phyloP scores from a whole-genome alignment of 257 asterid genomes.

The Paulownia fortunei region DNA sequence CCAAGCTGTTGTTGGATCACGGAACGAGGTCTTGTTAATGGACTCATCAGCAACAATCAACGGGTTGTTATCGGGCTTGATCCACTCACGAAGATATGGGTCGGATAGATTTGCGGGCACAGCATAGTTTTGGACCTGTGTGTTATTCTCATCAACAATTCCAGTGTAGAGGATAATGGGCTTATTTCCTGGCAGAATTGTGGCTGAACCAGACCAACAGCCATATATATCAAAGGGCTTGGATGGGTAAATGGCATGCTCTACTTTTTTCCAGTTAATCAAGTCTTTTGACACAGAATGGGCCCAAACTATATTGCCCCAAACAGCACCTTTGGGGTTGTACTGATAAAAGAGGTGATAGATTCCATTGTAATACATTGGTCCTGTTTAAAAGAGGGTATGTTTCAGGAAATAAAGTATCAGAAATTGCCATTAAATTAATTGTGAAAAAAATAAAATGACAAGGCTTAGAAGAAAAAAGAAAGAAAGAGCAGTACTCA shows the following conservation, averaged over 20 bases:
- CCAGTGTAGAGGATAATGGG: constrained; percentile 84
- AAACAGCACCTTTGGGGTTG: constrained; percentile 74
- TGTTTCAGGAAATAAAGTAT: background rate
- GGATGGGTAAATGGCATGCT: constrained; percentile 67
- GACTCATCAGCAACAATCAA: constrained; percentile 45
- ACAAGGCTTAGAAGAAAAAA: too few species aligned
- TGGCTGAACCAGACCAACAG: constrained; percentile 85
- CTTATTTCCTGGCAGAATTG: constrained; percentile 67
- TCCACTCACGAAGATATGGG: constrained; percentile 69
- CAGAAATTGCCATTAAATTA: background rate
- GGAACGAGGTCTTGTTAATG: constrained; percentile 48
- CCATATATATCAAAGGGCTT: constrained; percentile 67
- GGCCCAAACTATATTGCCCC: constrained; percentile 87
- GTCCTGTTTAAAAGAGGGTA: constrained; percentile 48
- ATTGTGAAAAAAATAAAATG: background rate
- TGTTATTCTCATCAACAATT: constrained; percentile 36
- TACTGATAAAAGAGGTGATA: constrained; percentile 92
- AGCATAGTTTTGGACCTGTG: constrained; percentile 77
- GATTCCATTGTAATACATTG: constrained; percentile 77
- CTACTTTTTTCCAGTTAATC: constrained; percentile 67
- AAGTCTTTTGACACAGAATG: constrained; percentile 81
- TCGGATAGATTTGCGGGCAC: constrained; percentile 61
- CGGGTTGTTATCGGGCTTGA: constrained; percentile 69
- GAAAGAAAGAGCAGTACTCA: constrained; percentile 33
- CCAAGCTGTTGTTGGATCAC: constrained; percentile 93